phyloP scores from a whole-genome alignment of 1,284 basidiomycete genomes.

The Coniferiporia weirii region DNA sequence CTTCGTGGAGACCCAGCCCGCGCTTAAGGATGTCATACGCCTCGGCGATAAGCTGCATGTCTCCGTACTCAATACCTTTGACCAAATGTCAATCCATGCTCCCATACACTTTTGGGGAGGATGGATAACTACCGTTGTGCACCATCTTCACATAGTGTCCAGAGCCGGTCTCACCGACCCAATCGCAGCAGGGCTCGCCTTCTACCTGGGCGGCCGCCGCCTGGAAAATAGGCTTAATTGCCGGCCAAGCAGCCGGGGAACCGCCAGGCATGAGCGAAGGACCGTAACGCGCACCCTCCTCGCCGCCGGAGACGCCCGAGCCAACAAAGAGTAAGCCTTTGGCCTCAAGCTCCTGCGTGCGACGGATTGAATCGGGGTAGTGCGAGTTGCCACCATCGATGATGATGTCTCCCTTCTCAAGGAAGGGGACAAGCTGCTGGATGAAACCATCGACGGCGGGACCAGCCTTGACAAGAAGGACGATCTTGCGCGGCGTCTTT shows the following conservation, averaged over 20 bases:
- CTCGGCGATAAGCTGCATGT: constrained; percentile 99
- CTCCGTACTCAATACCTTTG: constrained; percentile 96
- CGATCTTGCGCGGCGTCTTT: constrained; percentile 85
- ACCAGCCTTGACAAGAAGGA: constrained; percentile 93
- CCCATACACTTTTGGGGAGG: constrained; percentile 16
- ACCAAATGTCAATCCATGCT: constrained; percentile 12
- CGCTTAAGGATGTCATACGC: constrained; percentile 98
- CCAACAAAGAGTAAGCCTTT: constrained; percentile 98
- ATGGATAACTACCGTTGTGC: constrained; percentile 71
- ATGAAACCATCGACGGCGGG: constrained; percentile 78
- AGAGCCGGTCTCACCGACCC: constrained; percentile 95
- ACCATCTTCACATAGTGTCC: constrained; percentile 99
- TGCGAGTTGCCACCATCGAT: constrained; percentile 99
- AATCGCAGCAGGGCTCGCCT: constrained; percentile 98
- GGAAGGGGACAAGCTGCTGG: constrained; percentile 60
- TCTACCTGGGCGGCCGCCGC: constrained; percentile 93
- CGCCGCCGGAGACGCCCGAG: constrained; percentile 98
- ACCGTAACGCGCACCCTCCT: constrained; percentile 97
- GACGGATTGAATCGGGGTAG: constrained; percentile 97
- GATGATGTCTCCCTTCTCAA: constrained; percentile 86
- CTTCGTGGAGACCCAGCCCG: constrained; percentile 80
- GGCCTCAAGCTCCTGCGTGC: constrained; percentile 86
- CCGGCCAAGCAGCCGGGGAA: constrained; percentile 89
- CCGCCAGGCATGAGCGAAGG: constrained; percentile 99
- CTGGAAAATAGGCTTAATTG: constrained; percentile 99